Evolutionary conservation across 1,139 yeast genomes (phyloP).

Genomic region (Taphrina confusa): DNA sequence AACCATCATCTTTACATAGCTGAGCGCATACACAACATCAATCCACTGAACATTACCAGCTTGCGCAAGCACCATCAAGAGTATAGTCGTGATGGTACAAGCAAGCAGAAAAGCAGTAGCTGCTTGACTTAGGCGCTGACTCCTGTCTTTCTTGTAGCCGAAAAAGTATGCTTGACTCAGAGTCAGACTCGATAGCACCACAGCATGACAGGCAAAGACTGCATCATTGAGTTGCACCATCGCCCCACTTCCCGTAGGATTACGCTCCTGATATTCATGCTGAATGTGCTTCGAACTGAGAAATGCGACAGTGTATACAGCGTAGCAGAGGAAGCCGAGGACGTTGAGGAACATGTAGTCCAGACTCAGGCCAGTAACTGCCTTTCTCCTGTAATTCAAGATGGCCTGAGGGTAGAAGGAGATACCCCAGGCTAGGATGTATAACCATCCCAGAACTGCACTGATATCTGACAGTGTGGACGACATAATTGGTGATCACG

Average conservation of each 20-base stretch:
- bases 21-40: conserved; percentile 25
- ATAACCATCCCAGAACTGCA: conserved; percentile 20
- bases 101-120: conserved; percentile 14
- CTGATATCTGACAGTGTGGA: conserved; percentile 11
- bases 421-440: conserved; percentile 27
- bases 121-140: conserved; percentile 2
- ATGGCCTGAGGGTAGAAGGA: conserved; percentile 31
- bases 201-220: conserved; percentile 32
- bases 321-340: conserved; percentile 24
- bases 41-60: conserved; percentile 11
- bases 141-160: conserved; percentile 7
- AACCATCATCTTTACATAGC: conserved; percentile 26
- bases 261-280: conserved; percentile 17
- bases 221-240: conserved; percentile 31
- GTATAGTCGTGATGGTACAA: background rate
- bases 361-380: conserved; percentile 24
- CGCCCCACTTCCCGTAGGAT: conserved; percentile 10
- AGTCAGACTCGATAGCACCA: conserved; percentile 16
- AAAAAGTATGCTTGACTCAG: conserved; percentile 24
- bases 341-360: conserved; percentile 25
- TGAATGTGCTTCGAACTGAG: conserved; percentile 7
- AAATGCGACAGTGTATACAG: conserved; percentile 12
- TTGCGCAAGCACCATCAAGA: background rate
- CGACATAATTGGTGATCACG: background rate
- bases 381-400: conserved; percentile 19